These are phyloP conservation scores for Gigaspora rosea DNA, from an alignment of 192 early-diverging fungal species.

Conservation along the genomic window DNA sequence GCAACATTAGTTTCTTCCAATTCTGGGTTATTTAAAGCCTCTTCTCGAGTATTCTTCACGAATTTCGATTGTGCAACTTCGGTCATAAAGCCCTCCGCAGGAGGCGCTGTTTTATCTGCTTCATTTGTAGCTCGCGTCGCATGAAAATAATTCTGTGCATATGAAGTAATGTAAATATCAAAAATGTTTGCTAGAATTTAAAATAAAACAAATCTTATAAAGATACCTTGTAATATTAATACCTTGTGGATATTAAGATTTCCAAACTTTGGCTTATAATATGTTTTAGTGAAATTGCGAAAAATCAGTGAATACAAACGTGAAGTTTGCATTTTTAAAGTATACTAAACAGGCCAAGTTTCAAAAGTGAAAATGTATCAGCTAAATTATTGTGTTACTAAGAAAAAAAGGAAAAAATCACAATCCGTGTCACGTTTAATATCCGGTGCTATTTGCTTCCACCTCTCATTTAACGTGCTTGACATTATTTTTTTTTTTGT, in stretches of 20 bases:
- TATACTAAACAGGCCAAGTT: no score
- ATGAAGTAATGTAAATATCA: not conserved
- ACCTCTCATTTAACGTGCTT: no score
- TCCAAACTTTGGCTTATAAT: not conserved
- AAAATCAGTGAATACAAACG: not conserved
- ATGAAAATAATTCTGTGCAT: constrained; percentile 36
- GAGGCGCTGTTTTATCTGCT: constrained; percentile 48
- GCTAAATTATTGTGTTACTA: no score
- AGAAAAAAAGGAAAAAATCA: no score
- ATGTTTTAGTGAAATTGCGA: not conserved
- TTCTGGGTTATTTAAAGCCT: constrained; percentile 70
- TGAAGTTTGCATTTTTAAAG: not conserved
- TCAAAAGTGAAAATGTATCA: no score
- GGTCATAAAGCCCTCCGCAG: constrained; percentile 80
- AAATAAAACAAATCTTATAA: not conserved
- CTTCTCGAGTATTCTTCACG: constrained; percentile 72
- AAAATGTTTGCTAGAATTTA: not conserved
- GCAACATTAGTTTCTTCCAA: constrained; percentile 58
- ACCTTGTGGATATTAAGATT: not conserved
- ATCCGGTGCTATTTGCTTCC: no score
- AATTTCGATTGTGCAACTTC: constrained; percentile 81
- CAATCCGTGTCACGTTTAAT: no score
- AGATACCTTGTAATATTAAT: constrained; percentile 11
- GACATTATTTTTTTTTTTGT: no score
- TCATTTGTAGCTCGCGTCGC: constrained; percentile 36